These are phyloP conservation scores for Diplocarpon mali DNA, from an alignment of 2,329 filamentous ascomycete genomes.

Conservation along the genomic window DNA sequence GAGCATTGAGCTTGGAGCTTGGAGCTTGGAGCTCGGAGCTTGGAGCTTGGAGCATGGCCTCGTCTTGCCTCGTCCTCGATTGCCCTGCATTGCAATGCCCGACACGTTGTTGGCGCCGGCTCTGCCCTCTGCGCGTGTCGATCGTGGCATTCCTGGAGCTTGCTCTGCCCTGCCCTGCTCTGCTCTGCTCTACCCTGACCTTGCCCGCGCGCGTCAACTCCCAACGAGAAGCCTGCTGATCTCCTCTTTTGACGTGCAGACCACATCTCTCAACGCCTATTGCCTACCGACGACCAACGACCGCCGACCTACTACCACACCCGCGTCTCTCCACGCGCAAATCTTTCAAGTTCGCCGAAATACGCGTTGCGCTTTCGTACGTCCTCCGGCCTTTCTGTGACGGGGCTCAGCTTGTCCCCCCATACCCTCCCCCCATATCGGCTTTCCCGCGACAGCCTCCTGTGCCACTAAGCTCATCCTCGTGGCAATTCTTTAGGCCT, in stretches of 20 bases:
- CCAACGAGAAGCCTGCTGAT: background rate
- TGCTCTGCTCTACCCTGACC: background rate
- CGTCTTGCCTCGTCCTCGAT: background rate
- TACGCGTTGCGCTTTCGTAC: background rate
- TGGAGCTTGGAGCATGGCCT: too few species aligned
- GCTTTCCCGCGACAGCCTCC: slow-evolving; percentile 4
- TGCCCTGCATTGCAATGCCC: too few species aligned
- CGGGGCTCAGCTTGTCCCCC: background rate
- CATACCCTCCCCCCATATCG: background rate
- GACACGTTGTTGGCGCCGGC: too few species aligned
- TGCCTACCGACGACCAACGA: too few species aligned
- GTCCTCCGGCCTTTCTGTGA: background rate
- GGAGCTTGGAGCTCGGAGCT: too few species aligned
- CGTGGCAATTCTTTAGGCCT: slow-evolving; percentile 7
- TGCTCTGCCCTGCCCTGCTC: background rate
- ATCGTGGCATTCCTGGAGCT: too few species aligned
- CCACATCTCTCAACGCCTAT: too few species aligned
- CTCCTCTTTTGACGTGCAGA: background rate
- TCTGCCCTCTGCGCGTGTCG: too few species aligned
- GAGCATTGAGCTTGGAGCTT: too few species aligned
- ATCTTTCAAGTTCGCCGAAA: background rate
- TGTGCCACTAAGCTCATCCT: slow-evolving; percentile 14
- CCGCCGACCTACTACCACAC: background rate
- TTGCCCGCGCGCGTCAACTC: background rate
- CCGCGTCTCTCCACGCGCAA: background rate